phyloP scores from a whole-genome alignment of 805 yeast genomes.

The Saturnispora hagleri region DNA sequence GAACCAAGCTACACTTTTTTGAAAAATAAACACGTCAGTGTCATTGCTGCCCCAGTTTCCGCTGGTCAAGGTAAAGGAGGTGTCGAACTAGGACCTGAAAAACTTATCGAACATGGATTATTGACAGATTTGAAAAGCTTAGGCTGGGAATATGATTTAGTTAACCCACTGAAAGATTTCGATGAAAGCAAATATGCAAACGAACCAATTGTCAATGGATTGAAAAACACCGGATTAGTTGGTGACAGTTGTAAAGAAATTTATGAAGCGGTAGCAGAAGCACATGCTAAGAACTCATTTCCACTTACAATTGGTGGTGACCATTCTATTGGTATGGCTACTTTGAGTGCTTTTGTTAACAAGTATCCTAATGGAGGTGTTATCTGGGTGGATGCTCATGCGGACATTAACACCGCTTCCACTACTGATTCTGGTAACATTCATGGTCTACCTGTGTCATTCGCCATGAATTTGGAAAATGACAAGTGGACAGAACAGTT shows the following conservation, averaged over 20 bases:
- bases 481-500: conserved; percentile 65
- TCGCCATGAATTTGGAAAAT: conserved; percentile 71
- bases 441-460: conserved; percentile 95
- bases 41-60: conserved; percentile 84
- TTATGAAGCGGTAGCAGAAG: conserved; percentile 47
- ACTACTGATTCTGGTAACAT: conserved; percentile 82
- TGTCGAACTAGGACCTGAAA: conserved; percentile 90
- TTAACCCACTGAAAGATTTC: conserved; percentile 44
- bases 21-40: conserved; percentile 46
- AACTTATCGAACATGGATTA: conserved; percentile 65
- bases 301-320: conserved; percentile 94
- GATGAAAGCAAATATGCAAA: conserved; percentile 33
- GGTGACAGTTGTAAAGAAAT: conserved; percentile 60
- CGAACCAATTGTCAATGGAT: conserved; percentile 42
- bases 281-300: conserved; percentile 41
- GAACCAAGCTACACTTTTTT: conserved; percentile 40
- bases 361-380: conserved; percentile 81
- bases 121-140: conserved; percentile 49
- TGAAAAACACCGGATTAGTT: conserved; percentile 72
- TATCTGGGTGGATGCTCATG: conserved; percentile 97
- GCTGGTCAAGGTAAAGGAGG: conserved; percentile 96
- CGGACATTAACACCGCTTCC: conserved; percentile 85
- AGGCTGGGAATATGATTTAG: conserved; percentile 59
- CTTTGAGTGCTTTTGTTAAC: conserved; percentile 74
- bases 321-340: conserved; percentile 92